These are phyloP conservation scores for Salisapilia sapeloensis DNA, from an alignment of 352 stramenopile genomes.

Conservation along the genomic window DNA sequence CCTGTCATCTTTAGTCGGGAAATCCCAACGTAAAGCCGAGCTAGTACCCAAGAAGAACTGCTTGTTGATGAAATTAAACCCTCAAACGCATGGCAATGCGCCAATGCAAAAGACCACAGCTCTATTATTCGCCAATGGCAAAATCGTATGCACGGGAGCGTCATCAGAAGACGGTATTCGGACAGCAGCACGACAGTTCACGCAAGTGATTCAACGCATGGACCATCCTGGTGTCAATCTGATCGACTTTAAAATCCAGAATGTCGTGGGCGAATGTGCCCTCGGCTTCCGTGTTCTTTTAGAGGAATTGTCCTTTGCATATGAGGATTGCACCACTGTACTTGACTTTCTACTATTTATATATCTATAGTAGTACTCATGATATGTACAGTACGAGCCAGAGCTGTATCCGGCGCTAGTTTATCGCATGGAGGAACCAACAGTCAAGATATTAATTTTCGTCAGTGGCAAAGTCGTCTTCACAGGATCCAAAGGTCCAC, in stretches of 20 bases:
- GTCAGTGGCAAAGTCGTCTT: slow-evolving; percentile 97
- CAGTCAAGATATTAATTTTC: slow-evolving; percentile 98
- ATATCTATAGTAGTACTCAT: neutral
- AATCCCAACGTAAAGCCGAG: slow-evolving; percentile 57
- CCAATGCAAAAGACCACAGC: slow-evolving; percentile 41
- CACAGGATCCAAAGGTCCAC: slow-evolving; percentile 83
- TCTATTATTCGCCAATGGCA: slow-evolving; percentile 76
- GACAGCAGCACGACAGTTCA: slow-evolving; percentile 54
- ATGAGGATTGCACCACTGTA: slow-evolving; percentile 61
- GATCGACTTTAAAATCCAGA: slow-evolving; percentile 81
- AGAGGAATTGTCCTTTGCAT: slow-evolving; percentile 59
- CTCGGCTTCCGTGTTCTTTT: slow-evolving; percentile 67
- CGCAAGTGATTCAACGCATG: slow-evolving; percentile 76
- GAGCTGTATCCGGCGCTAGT: slow-evolving; percentile 98
- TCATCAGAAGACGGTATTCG: slow-evolving; percentile 63
- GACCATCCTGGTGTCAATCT: slow-evolving; percentile 70
- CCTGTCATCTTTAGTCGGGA: slow-evolving; percentile 42
- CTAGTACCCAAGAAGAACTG: slow-evolving; percentile 79
- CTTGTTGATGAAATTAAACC: slow-evolving; percentile 72
- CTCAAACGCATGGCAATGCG: too few relatives aligned
- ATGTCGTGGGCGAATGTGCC: slow-evolving; percentile 54
- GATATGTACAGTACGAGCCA: slow-evolving; percentile 85
- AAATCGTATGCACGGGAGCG: slow-evolving; percentile 64
- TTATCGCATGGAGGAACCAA: slow-evolving; percentile 92
- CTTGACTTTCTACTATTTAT: neutral